These are phyloP conservation scores for Dactylonectria macrodidyma DNA, from an alignment of 2,329 filamentous ascomycete species.

Conservation along the genomic window DNA sequence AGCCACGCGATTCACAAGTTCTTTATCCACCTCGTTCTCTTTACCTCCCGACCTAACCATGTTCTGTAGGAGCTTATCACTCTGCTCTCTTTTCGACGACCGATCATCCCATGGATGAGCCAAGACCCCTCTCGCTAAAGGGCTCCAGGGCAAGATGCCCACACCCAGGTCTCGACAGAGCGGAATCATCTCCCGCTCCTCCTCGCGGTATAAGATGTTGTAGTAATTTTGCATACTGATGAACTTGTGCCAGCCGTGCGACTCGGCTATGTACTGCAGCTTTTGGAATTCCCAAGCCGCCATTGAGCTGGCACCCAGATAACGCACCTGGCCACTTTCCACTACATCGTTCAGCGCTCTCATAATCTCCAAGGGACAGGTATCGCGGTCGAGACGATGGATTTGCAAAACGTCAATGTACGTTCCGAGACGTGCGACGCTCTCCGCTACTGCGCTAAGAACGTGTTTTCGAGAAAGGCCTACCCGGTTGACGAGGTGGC, in stretches of 20 bases:
- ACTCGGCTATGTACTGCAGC: conserved; percentile 67
- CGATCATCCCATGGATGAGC: conserved; percentile 41
- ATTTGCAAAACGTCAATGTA: conserved; percentile 71
- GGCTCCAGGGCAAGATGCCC: conserved; percentile 55
- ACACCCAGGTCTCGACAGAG: conserved; percentile 55
- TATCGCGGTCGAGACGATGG: conserved; percentile 67
- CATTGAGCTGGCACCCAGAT: conserved; percentile 64
- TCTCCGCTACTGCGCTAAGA: conserved; percentile 75
- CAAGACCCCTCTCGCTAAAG: conserved; percentile 51
- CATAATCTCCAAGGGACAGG: conserved; percentile 32
- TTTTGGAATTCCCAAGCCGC: conserved; percentile 64
- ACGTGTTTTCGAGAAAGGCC: conserved; percentile 76
- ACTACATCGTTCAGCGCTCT: conserved; percentile 16
- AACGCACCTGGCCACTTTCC: conserved; percentile 5
- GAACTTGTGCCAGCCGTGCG: conserved; percentile 71
- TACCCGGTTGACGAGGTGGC: conserved; percentile 50
- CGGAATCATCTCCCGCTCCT: conserved; percentile 60
- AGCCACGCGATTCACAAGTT: conserved; percentile 57
- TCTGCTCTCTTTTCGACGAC: conserved; percentile 27
- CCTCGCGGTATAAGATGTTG: conserved; percentile 73
- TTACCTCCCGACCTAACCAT: conserved; percentile 28
- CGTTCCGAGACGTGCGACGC: conserved; percentile 67
- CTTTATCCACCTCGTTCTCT: conserved; percentile 38
- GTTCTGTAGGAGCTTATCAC: conserved; percentile 32
- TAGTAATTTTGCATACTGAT: conserved; percentile 73